phyloP scores from a whole-genome alignment of 345 rosid species.

The Heritiera littoralis region DNA sequence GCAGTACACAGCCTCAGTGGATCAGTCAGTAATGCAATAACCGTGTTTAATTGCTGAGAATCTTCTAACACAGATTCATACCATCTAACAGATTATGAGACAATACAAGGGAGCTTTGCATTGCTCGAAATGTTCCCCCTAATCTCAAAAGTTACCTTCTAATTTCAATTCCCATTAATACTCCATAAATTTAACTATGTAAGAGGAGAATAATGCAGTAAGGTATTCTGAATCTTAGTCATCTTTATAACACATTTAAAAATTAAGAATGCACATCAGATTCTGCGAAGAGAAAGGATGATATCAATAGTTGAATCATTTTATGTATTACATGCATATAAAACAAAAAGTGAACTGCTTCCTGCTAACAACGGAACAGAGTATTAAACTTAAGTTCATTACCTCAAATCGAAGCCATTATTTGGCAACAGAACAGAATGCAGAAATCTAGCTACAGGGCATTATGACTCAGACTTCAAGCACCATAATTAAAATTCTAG shows the following conservation, averaged over 20 bases:
- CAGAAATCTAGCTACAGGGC: slow-evolving; percentile 21
- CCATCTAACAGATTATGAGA: neutral
- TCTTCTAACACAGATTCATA: neutral
- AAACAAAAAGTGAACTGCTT: slow-evolving; percentile 21
- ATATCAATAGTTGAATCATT: neutral
- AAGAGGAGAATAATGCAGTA: neutral
- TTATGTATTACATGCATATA: slow-evolving; percentile 10
- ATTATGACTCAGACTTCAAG: slow-evolving; percentile 13
- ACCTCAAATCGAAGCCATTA: slow-evolving; percentile 14
- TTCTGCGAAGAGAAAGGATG: neutral
- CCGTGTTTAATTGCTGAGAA: neutral
- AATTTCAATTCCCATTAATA: neutral
- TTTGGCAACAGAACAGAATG: slow-evolving; percentile 21
- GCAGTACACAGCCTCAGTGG: neutral
- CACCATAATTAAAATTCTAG: slow-evolving; percentile 30
- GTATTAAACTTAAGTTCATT: slow-evolving; percentile 7
- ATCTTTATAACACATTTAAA: neutral
- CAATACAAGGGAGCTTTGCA: neutral
- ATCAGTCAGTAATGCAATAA: neutral
- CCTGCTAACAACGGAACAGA: slow-evolving; percentile 7
- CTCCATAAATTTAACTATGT: too few relatives aligned
- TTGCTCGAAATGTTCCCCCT: neutral
- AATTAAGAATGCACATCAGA: neutral
- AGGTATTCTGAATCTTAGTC: neutral
- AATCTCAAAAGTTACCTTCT: neutral